These are phyloP conservation scores for Termitomyces sp. DNA, from an alignment of 768 basidiomycete species.

Conservation along the genomic window DNA sequence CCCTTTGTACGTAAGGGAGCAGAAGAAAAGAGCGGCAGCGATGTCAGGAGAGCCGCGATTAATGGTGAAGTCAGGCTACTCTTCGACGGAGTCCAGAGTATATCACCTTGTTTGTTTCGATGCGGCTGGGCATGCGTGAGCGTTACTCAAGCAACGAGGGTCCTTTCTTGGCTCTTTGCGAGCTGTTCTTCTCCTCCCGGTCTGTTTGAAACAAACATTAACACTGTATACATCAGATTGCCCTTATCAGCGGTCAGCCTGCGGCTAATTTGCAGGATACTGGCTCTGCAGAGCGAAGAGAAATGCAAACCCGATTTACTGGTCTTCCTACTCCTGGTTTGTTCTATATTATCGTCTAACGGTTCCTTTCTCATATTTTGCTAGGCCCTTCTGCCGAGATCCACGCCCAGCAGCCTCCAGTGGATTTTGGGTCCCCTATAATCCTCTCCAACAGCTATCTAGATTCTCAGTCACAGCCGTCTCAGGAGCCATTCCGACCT, in stretches of 20 bases:
- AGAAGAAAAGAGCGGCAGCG: neutral
- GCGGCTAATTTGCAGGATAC: slow-evolving; percentile 28
- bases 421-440: slow-evolving; percentile 61
- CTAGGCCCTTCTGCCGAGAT: slow-evolving; percentile 63
- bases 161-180: neutral
- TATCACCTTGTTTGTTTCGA: neutral
- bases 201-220: neutral
- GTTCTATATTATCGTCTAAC: slow-evolving; percentile 13
- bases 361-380: neutral
- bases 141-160: neutral
- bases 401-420: slow-evolving; percentile 48
- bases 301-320: slow-evolving; percentile 29
- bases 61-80: neutral
- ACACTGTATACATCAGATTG: slow-evolving; percentile 40
- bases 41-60: neutral
- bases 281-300: slow-evolving; percentile 25
- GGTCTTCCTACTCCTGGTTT: slow-evolving; percentile 68
- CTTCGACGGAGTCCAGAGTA: neutral
- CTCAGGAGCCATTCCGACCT: slow-evolving; percentile 16
- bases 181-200: neutral
- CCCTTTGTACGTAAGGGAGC: neutral
- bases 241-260: slow-evolving; percentile 54
- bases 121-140: neutral
- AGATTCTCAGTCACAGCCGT: slow-evolving; percentile 10
- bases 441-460: slow-evolving; percentile 38